Conservation (phyloP, 2,329 filamentous ascomycete species). For the Xylariaceae sp. region DNA sequence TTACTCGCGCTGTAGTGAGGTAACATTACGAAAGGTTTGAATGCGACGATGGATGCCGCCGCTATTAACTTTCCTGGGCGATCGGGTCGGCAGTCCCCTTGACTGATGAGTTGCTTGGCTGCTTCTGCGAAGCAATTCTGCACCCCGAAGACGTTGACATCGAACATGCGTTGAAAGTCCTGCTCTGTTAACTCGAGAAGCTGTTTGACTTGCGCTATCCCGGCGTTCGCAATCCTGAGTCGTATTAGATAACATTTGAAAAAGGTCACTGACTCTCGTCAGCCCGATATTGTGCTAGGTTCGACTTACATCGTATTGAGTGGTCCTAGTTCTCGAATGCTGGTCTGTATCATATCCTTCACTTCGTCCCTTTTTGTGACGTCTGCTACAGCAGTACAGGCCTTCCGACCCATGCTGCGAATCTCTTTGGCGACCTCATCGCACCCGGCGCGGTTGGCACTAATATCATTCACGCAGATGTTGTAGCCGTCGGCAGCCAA, state of each 20-base stretch:
- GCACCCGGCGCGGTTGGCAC: constrained; percentile 57
- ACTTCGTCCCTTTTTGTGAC: constrained; percentile 65
- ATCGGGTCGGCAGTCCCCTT: constrained; percentile 53
- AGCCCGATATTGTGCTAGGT: neutral
- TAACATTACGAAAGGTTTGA: constrained; percentile 64
- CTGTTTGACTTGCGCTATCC: constrained; percentile 63
- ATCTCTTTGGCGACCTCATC: constrained; percentile 62
- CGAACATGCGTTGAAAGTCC: constrained; percentile 65
- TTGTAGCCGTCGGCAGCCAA: constrained; percentile 71
- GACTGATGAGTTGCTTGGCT: constrained; percentile 69
- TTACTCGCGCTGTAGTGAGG: constrained; percentile 70
- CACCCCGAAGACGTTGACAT: constrained; percentile 69
- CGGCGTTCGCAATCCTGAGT: constrained; percentile 65
- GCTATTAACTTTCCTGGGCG: constrained; percentile 56
- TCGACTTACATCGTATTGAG: constrained; percentile 47
- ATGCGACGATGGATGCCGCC: constrained; percentile 62
- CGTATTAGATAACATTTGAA: neutral
- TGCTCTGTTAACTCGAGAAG: constrained; percentile 63
- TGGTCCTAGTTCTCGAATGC: constrained; percentile 60
- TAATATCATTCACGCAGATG: constrained; percentile 69
- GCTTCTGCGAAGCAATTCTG: constrained; percentile 70
- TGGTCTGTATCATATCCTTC: constrained; percentile 54
- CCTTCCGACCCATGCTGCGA: constrained; percentile 55
- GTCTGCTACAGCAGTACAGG: constrained; percentile 64
- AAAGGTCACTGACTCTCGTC: neutral